Conservation (phyloP, 495 filamentous ascomycete genomes). For the Xylaria acuta region DNA sequence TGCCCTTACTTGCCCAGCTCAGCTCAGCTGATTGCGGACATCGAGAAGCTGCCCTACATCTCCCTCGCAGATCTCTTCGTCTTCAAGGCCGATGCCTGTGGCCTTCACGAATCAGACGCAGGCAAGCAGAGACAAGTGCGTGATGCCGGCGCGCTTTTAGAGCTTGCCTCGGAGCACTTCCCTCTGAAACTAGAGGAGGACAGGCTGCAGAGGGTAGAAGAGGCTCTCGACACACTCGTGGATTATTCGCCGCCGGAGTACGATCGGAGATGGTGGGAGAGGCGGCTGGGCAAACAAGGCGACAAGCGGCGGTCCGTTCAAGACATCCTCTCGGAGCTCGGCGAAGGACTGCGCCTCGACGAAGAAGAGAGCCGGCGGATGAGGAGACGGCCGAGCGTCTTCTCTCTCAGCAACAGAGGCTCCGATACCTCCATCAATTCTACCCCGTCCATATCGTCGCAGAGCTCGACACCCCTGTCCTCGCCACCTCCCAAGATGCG, state of each 20-base stretch:
- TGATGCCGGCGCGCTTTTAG: slow-evolving; percentile 25
- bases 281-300: slow-evolving; percentile 26
- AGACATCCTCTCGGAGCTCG: slow-evolving; percentile 29
- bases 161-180: slow-evolving; percentile 28
- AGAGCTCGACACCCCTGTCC: slow-evolving; percentile 15
- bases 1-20: slow-evolving; percentile 24
- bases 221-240: slow-evolving; percentile 26
- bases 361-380: slow-evolving; percentile 22
- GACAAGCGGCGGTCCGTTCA: slow-evolving; percentile 30
- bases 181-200: slow-evolving; percentile 22
- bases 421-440: slow-evolving; percentile 16
- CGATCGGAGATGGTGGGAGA: slow-evolving; percentile 25
- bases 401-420: slow-evolving; percentile 24
- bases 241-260: slow-evolving; percentile 22
- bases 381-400: slow-evolving; percentile 24
- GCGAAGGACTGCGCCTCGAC: slow-evolving; percentile 25
- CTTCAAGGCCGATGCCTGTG: slow-evolving; percentile 30
- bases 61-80: slow-evolving; percentile 29
- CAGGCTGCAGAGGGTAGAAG: slow-evolving; percentile 24
- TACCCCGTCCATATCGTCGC: slow-evolving; percentile 18
- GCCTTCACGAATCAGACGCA: slow-evolving; percentile 24
- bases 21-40: slow-evolving; percentile 15
- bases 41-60: slow-evolving; percentile 22
- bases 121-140: slow-evolving; percentile 20
- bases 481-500: slow-evolving; percentile 20